A percentile compares a stretch with the other conserved stretches of the same genome.
phyloP scores from a whole-genome alignment of 164 flowering plant species.

The Nelumbo lutea region DNA sequence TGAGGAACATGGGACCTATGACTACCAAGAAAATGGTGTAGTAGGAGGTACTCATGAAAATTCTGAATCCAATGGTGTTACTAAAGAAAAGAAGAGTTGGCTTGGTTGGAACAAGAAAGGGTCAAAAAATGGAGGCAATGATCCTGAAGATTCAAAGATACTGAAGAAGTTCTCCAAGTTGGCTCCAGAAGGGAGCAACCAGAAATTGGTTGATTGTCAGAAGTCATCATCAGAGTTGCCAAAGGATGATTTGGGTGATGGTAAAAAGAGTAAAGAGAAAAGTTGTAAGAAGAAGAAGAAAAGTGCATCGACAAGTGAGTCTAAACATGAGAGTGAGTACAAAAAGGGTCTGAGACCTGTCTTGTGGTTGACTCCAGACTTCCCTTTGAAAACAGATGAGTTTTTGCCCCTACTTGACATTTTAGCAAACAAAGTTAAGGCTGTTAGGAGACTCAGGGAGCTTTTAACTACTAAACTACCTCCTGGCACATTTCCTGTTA shows the following conservation, averaged over 20 bases:
- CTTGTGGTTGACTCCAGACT: constrained; percentile 93
- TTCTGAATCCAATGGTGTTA: constrained; percentile 49
- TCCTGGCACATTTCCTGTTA: constrained; percentile 83
- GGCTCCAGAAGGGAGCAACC: constrained; percentile 61
- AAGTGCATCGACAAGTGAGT: constrained; percentile 46
- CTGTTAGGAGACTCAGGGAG: constrained; percentile 91
- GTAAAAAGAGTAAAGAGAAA: constrained; percentile 69
- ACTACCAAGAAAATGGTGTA: constrained; percentile 50
- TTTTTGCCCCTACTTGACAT: constrained; percentile 92
- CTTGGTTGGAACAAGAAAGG: constrained; percentile 89
- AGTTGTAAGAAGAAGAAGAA: constrained; percentile 84
- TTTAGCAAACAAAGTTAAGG: constrained; percentile 96
- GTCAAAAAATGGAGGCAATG: constrained; percentile 48
- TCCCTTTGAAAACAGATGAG: constrained; percentile 91
- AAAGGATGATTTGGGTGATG: constrained; percentile 52
- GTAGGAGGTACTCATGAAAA: constrained; percentile 36
- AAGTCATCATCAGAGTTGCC: constrained; percentile 44
- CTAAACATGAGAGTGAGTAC: constrained; percentile 89
- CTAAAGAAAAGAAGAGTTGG: constrained; percentile 90
- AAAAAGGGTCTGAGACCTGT: constrained; percentile 96
- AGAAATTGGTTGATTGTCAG: constrained; percentile 43
- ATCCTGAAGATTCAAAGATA: constrained; percentile 58
- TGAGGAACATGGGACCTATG: constrained; percentile 46
- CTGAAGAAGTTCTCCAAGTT: constrained; percentile 71
- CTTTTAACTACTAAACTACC: constrained; percentile 95